phyloP scores from a whole-genome alignment of 2,329 filamentous ascomycete genomes.

The Epichloe coenophiala region DNA sequence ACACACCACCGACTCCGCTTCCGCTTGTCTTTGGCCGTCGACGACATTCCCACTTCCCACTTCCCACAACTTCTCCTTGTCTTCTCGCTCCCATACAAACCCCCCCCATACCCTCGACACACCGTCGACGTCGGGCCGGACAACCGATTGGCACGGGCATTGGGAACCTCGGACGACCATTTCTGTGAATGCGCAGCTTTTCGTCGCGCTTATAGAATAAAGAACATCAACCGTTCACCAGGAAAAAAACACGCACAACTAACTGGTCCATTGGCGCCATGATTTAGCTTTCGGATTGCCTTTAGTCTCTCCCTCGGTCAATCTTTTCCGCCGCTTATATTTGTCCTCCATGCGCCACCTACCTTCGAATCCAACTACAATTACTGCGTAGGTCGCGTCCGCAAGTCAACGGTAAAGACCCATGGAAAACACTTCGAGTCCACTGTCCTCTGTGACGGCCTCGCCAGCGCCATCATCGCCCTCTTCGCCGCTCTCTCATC shows the following conservation, averaged over 20 bases:
- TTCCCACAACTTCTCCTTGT: neutral
- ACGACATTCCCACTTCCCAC: neutral
- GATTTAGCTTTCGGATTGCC: neutral
- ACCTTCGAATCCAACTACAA: neutral
- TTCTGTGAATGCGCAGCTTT: neutral
- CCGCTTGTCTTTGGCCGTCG: conserved; percentile 1
- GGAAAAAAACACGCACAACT: neutral
- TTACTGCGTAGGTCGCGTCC: neutral
- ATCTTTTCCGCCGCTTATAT: neutral
- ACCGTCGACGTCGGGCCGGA: neutral
- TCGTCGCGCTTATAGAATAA: neutral
- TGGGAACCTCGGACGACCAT: neutral
- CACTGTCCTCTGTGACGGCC: conserved; percentile 14
- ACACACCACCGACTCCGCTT: conserved; percentile 3
- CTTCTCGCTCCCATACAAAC: neutral
- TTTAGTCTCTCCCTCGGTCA: neutral
- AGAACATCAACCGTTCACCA: neutral
- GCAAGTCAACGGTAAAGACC: neutral
- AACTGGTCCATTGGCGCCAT: neutral
- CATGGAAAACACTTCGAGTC: conserved; percentile 1
- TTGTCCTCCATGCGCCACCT: too few relatives aligned
- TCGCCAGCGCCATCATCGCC: conserved; percentile 25
- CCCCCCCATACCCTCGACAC: neutral
- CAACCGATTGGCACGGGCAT: neutral
- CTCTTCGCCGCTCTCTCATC: conserved; percentile 40